These are phyloP conservation scores for Luzula sylvatica DNA, from an alignment of 176 grass and related monocot genomes.

Conservation along the genomic window DNA sequence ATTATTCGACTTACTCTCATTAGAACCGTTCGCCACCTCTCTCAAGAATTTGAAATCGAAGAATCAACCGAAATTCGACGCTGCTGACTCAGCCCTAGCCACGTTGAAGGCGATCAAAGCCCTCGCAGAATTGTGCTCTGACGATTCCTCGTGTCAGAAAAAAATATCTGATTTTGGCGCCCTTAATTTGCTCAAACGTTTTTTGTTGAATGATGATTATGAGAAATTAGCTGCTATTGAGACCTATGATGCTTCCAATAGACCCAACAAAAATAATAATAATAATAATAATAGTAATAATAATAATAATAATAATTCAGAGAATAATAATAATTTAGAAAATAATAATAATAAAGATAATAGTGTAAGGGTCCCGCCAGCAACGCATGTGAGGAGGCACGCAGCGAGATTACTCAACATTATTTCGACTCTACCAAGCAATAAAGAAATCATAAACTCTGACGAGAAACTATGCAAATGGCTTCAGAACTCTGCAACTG, in stretches of 20 bases:
- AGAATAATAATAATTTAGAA: slow-evolving; percentile 31
- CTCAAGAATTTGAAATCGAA: slow-evolving; percentile 83
- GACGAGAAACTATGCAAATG: slow-evolving; percentile 83
- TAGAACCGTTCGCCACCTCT: slow-evolving; percentile 70
- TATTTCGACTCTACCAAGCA: slow-evolving; percentile 69
- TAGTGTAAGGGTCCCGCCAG: slow-evolving; percentile 79
- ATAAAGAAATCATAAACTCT: slow-evolving; percentile 58
- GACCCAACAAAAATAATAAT: slow-evolving; percentile 38
- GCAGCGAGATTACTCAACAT: slow-evolving; percentile 73
- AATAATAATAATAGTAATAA: slow-evolving; percentile 53
- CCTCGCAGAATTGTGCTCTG: slow-evolving; percentile 82
- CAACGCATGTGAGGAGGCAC: slow-evolving; percentile 83
- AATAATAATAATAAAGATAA: slow-evolving; percentile 38
- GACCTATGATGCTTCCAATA: slow-evolving; percentile 76
- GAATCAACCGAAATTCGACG: slow-evolving; percentile 75
- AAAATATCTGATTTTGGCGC: slow-evolving; percentile 74
- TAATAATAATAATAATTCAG: slow-evolving; percentile 36
- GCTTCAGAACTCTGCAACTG: slow-evolving; percentile 84
- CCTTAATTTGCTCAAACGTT: slow-evolving; percentile 60
- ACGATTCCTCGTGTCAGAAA: slow-evolving; percentile 64
- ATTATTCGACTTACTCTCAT: slow-evolving; percentile 67
- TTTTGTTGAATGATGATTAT: slow-evolving; percentile 83
- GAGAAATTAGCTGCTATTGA: slow-evolving; percentile 96
- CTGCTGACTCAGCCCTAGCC: slow-evolving; percentile 84
- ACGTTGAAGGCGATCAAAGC: slow-evolving; percentile 88